Conservation (phyloP, 73 alveolate species). For the Effrenium voratum region DNA sequence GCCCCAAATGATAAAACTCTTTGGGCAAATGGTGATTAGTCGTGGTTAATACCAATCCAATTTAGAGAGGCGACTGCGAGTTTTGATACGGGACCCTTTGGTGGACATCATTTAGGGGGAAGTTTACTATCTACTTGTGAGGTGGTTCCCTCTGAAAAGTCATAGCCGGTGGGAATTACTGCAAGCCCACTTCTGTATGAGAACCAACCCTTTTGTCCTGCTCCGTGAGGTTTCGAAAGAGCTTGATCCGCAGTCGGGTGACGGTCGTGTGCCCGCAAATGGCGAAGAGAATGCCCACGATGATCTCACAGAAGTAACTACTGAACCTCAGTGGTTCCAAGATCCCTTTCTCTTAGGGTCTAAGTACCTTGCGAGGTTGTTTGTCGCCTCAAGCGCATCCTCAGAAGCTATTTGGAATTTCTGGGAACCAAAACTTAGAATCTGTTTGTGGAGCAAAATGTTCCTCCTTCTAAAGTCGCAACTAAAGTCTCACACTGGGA, state of each 20-base stretch:
- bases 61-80: too few species aligned
- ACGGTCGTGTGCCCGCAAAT: slow-evolving; percentile 93
- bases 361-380: too few species aligned
- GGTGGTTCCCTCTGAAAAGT: too few species aligned
- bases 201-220: slow-evolving; percentile 20
- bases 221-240: slow-evolving; percentile 84
- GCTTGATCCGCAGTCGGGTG: slow-evolving; percentile 93
- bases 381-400: neutral
- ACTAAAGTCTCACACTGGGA: neutral
- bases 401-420: neutral
- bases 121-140: too few species aligned
- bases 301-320: slow-evolving; percentile 87
- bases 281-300: slow-evolving; percentile 70
- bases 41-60: too few species aligned
- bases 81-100: too few species aligned
- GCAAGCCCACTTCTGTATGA: neutral
- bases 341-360: neutral
- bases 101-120: too few species aligned
- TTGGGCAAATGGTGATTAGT: too few species aligned
- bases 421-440: neutral
- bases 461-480: neutral
- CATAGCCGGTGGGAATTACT: too few species aligned
- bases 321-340: slow-evolving; percentile 44
- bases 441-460: neutral
- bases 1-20: too few species aligned